These are phyloP conservation scores for Periconia sp. DNA, from an alignment of 2,329 filamentous ascomycete species.

Conservation along the genomic window DNA sequence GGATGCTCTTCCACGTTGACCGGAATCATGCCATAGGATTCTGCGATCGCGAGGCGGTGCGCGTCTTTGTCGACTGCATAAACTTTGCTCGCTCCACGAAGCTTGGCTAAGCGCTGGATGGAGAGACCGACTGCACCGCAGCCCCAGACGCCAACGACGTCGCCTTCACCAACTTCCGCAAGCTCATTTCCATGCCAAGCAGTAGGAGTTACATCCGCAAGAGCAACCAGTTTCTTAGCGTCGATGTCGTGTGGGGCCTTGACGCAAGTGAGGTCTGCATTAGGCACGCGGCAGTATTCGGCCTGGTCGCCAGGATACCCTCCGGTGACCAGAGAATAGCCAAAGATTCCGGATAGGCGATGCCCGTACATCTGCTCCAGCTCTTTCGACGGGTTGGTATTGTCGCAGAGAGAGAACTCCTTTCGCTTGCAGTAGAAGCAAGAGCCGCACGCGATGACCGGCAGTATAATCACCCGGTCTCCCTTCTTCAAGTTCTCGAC, in stretches of 20 bases:
- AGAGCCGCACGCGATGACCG: slow-evolving; percentile 15
- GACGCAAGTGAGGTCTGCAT: slow-evolving; percentile 6
- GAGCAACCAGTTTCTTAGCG: background rate
- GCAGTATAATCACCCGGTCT: slow-evolving; percentile 50
- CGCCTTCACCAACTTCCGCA: slow-evolving; percentile 12
- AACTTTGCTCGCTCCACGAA: slow-evolving; percentile 30
- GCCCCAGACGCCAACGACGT: slow-evolving; percentile 33
- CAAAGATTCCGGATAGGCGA: slow-evolving; percentile 8
- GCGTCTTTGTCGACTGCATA: slow-evolving; percentile 30
- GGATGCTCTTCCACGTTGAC: slow-evolving; percentile 1
- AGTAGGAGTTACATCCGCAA: slow-evolving; percentile 6
- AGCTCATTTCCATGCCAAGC: slow-evolving; percentile 6
- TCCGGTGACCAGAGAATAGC: slow-evolving; percentile 7
- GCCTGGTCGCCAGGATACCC: slow-evolving; percentile 8
- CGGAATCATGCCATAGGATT: slow-evolving; percentile 1
- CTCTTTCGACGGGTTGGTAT: slow-evolving; percentile 4
- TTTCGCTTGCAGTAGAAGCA: slow-evolving; percentile 11
- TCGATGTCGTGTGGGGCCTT: slow-evolving; percentile 1
- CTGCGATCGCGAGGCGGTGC: slow-evolving; percentile 2
- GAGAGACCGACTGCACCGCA: slow-evolving; percentile 36
- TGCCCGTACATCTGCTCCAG: slow-evolving; percentile 6
- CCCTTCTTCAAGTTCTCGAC: slow-evolving; percentile 75
- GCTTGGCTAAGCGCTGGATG: slow-evolving; percentile 28
- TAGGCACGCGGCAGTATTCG: slow-evolving; percentile 13
- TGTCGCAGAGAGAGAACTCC: slow-evolving; percentile 5